These are phyloP conservation scores for Calocybe cyanea DNA, from an alignment of 768 basidiomycete genomes.

Conservation along the genomic window DNA sequence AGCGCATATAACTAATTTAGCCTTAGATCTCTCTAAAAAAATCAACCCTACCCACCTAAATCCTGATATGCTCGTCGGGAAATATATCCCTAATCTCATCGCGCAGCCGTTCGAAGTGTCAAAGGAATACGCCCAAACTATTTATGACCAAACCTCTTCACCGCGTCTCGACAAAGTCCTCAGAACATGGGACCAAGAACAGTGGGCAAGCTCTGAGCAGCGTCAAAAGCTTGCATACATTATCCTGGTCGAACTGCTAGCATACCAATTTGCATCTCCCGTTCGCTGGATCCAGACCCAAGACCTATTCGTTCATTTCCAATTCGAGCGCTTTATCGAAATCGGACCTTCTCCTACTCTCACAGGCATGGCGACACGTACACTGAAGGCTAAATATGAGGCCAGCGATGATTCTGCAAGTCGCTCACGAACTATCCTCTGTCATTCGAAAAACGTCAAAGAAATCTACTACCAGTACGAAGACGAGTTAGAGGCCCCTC, in stretches of 20 bases:
- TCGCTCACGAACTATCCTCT: constrained; percentile 76
- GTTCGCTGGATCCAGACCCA: constrained; percentile 99
- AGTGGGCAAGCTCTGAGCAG: constrained; percentile 77
- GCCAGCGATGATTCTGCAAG: constrained; percentile 80
- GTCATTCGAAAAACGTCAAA: constrained; percentile 92
- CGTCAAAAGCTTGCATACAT: constrained; percentile 94
- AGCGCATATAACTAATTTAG: not conserved
- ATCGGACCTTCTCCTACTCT: constrained; percentile 95
- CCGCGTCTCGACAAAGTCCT: constrained; percentile 95
- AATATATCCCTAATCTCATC: constrained; percentile 97
- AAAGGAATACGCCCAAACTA: constrained; percentile 86
- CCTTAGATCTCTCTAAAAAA: constrained; percentile 91
- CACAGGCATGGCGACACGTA: constrained; percentile 90
- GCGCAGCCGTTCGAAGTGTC: constrained; percentile 83
- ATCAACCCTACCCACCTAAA: constrained; percentile 89
- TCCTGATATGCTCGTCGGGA: constrained; percentile 90
- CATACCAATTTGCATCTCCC: constrained; percentile 98
- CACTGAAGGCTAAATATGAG: constrained; percentile 93
- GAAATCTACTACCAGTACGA: constrained; percentile 99
- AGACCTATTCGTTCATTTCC: constrained; percentile 82
- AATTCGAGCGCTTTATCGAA: constrained; percentile 93
- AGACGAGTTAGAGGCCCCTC: constrained; percentile 60
- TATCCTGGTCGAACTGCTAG: constrained; percentile 93
- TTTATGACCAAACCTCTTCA: constrained; percentile 95
- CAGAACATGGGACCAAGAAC: constrained; percentile 87